Conservation (phyloP, 306 rosid species). For the Fagus sylvatica region DNA sequence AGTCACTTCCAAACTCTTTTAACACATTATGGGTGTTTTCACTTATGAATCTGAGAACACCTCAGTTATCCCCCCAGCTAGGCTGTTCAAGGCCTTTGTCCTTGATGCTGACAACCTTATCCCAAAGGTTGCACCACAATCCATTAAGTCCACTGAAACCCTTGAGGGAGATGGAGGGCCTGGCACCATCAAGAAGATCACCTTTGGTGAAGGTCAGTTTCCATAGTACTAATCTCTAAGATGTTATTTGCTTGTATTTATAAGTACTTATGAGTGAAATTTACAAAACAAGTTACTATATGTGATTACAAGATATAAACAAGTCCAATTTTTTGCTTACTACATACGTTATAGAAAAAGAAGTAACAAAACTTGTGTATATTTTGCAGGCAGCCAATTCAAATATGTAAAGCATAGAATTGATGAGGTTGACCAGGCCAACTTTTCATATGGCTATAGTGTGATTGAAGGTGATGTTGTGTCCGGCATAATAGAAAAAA, state of each 20-base stretch:
- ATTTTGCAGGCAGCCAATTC: not conserved
- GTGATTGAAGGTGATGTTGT: slow-evolving; percentile 30
- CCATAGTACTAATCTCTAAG: too few relatives aligned
- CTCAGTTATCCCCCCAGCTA: slow-evolving; percentile 28
- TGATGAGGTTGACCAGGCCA: slow-evolving; percentile 22
- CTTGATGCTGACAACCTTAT: slow-evolving; percentile 25
- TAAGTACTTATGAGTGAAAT: too few relatives aligned
- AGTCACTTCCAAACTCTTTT: not conserved
- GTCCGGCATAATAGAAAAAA: slow-evolving; percentile 28
- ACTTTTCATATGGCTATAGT: slow-evolving; percentile 25
- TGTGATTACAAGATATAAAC: too few relatives aligned
- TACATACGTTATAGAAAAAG: too few relatives aligned
- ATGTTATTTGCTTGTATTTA: too few relatives aligned
- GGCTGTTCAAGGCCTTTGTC: slow-evolving; percentile 33
- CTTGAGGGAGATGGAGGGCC: slow-evolving; percentile 46
- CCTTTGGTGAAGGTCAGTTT: slow-evolving; percentile 21
- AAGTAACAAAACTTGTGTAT: not conserved
- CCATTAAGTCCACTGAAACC: slow-evolving; percentile 23
- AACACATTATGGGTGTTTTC: slow-evolving; percentile 41
- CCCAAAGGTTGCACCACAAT: slow-evolving; percentile 20
- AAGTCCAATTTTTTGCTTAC: too few relatives aligned
- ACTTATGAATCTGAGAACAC: slow-evolving; percentile 11
- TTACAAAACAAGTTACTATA: too few relatives aligned
- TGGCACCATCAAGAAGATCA: slow-evolving; percentile 43
- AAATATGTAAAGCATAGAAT: slow-evolving; percentile 18